phyloP scores from a whole-genome alignment of 441 rosid genomes.

The Gossypium gossypioides region DNA sequence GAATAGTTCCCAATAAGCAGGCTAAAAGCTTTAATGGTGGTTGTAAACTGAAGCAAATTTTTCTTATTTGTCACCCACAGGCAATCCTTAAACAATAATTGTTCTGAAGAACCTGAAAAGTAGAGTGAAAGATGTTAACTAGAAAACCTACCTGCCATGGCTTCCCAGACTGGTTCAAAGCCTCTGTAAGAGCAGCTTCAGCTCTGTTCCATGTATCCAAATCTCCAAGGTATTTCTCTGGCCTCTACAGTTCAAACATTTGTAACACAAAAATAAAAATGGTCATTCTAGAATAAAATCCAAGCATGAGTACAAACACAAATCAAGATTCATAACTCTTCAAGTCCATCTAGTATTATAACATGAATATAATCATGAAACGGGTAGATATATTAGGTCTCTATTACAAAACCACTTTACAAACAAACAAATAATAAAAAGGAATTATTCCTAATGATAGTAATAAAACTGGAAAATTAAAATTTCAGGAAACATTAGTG shows the following conservation, averaged over 20 bases:
- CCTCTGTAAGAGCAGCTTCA: constrained; percentile 72
- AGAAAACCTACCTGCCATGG: constrained; percentile 63
- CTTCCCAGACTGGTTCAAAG: constrained; percentile 71
- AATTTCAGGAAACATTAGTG: not conserved
- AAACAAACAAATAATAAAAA: not conserved
- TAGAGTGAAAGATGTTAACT: not conserved
- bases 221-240: constrained; percentile 81
- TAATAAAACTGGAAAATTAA: not conserved
- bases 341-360: not conserved
- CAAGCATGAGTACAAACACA: not conserved
- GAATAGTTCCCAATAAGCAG: not conserved
- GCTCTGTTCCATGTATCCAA: constrained; percentile 82
- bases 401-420: not conserved
- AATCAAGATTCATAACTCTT: not conserved
- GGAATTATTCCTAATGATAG: not conserved
- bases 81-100: not conserved
- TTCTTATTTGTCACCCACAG: not conserved
- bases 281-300: not conserved
- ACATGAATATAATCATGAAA: not conserved
- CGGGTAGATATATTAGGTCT: not conserved
- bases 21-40: not conserved
- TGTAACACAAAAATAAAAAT: not conserved
- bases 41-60: not conserved
- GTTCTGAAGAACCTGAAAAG: not conserved
- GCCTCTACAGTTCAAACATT: constrained; percentile 53